Percentiles rank a stretch among this genome's conserved stretches.
phyloP scores from a whole-genome alignment of 805 yeast genomes.

The Priceomyces melissophilus region DNA sequence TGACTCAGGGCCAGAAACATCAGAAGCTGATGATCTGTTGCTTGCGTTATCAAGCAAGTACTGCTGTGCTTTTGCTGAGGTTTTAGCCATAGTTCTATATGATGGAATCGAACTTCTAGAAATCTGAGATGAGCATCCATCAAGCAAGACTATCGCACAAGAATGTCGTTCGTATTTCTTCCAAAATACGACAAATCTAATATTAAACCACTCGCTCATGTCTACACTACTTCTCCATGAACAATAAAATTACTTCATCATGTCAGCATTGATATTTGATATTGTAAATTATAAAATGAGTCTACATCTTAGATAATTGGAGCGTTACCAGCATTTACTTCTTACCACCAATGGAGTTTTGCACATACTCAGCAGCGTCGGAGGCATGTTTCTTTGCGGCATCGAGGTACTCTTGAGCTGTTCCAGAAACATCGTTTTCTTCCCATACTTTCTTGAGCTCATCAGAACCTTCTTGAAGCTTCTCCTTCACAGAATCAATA shows the following conservation, averaged over 20 bases:
- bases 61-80: neutral
- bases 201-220: too few species aligned
- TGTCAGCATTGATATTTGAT: too few species aligned
- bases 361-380: conserved; percentile 56
- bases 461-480: conserved; percentile 62
- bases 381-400: conserved; percentile 53
- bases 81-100: conserved; percentile 3
- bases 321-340: too few species aligned
- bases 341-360: conserved; percentile 54
- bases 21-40: conserved; percentile 9
- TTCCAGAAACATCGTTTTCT: conserved; percentile 31
- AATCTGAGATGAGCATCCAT: too few species aligned
- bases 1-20: conserved; percentile 6
- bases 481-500: conserved; percentile 22
- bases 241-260: too few species aligned
- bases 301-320: too few species aligned
- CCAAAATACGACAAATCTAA: too few species aligned
- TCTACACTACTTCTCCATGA: too few species aligned
- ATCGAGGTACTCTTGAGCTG: conserved; percentile 45
- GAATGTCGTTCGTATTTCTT: too few species aligned
- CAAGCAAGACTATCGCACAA: too few species aligned
- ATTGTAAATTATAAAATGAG: too few species aligned
- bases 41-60: conserved; percentile 5
- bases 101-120: conserved; percentile 1
- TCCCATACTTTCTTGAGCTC: conserved; percentile 52